phyloP scores from a whole-genome alignment of 208 protist species.

The Wallacemonas rigidus region DNA sequence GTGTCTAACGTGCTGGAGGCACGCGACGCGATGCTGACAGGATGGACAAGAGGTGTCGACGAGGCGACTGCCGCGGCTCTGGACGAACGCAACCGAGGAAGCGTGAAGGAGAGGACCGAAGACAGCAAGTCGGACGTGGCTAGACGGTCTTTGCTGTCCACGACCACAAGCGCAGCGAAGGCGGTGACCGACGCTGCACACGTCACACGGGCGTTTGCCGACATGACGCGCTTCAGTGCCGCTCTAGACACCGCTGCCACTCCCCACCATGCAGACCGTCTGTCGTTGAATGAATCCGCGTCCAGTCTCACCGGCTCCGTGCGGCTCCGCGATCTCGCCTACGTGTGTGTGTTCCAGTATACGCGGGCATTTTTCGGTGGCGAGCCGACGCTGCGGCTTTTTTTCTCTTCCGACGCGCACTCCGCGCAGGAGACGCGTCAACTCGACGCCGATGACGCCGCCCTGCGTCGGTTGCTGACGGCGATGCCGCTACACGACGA shows the following conservation, averaged over 20 bases:
- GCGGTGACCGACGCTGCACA: neutral
- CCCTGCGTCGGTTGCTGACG: neutral
- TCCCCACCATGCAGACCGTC: neutral
- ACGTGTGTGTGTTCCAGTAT: constrained; percentile 22
- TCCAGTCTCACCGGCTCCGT: neutral
- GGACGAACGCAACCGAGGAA: neutral
- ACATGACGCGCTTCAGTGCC: neutral
- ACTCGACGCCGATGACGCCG: neutral
- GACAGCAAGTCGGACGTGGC: neutral
- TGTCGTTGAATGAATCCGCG: neutral
- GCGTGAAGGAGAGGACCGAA: too few relatives aligned
- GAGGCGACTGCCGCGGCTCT: too few relatives aligned
- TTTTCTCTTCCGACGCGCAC: constrained; percentile 17
- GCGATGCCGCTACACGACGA: constrained; percentile 13
- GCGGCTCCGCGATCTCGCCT: constrained; percentile 17
- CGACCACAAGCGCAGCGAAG: too few relatives aligned
- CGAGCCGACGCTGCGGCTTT: constrained; percentile 5
- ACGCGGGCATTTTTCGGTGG: constrained; percentile 5
- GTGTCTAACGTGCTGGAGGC: constrained; percentile 10
- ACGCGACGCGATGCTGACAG: constrained; percentile 4
- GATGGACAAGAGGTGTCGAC: constrained; percentile 6
- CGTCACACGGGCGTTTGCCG: constrained; percentile 3
- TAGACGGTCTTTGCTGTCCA: neutral
- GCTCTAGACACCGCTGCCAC: neutral
- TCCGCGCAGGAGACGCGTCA: constrained; percentile 3